Evolutionary conservation across 345 rosid genomes (phyloP).

Genomic region (Populus alba): DNA sequence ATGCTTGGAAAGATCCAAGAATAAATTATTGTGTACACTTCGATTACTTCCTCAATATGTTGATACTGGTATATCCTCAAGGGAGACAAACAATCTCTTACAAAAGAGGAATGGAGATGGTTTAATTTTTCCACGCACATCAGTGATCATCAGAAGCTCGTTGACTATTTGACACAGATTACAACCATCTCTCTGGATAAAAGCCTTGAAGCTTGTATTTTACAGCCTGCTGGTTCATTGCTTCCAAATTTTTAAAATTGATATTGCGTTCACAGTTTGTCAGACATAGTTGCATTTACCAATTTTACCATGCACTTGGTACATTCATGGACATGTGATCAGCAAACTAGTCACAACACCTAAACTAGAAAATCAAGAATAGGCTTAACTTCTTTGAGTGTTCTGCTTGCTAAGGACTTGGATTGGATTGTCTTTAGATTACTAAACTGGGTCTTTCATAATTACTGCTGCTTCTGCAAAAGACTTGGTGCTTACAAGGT

Average conservation of each 20-base stretch:
- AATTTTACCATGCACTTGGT: background rate
- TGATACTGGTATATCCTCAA: background rate
- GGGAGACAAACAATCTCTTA: background rate
- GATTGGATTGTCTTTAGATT: background rate
- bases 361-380: background rate
- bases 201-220: background rate
- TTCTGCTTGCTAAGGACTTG: background rate
- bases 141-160: background rate
- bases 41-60: background rate
- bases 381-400: background rate
- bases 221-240: background rate
- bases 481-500: background rate
- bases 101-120: background rate
- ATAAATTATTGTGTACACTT: background rate
- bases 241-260: too few species aligned
- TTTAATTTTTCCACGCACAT: background rate
- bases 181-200: background rate
- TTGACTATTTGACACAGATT: background rate
- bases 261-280: background rate
- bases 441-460: background rate
- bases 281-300: background rate
- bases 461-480: slow-evolving; percentile 1
- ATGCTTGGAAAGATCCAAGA: background rate
- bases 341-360: background rate
- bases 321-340: background rate